Evolutionary conservation across 768 basidiomycete species (phyloP).

Genomic region (Trametes sanguinea): DNA sequence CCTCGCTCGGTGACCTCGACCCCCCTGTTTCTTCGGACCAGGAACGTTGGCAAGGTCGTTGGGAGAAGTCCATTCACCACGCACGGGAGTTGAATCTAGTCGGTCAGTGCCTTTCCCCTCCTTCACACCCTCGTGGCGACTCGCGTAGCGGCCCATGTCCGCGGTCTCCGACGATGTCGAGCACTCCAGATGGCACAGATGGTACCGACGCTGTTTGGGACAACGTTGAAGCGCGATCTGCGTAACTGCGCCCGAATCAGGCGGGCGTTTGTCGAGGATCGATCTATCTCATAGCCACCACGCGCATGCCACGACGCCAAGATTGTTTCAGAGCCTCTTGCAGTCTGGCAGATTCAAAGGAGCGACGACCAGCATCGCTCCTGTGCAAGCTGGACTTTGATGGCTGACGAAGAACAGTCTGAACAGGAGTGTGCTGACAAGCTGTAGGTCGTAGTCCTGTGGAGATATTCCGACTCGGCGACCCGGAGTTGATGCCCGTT

Average conservation of each 20-base stretch:
- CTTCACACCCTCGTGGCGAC: not conserved
- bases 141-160: not conserved
- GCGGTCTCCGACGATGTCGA: not conserved
- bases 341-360: not conserved
- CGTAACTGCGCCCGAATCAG: not conserved
- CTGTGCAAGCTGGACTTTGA: too few species aligned
- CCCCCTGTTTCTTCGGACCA: too few species aligned
- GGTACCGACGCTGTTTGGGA: not conserved
- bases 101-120: not conserved
- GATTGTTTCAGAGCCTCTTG: not conserved
- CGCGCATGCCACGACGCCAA: not conserved
- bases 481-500: too few species aligned
- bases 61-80: too few species aligned
- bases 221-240: not conserved
- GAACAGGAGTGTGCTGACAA: too few species aligned
- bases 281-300: constrained; percentile 3
- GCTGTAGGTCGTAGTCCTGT: too few species aligned
- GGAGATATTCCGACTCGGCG: too few species aligned
- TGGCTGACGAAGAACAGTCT: too few species aligned
- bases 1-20: too few species aligned
- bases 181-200: not conserved
- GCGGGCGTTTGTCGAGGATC: not conserved
- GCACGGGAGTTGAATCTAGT: too few species aligned
- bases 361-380: not conserved
- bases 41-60: too few species aligned